Evolutionary conservation across 2,329 filamentous ascomycete species (phyloP), one percentile per base, ranked within the genome.

Genomic region (Pseudocercospora macadamiae): DNA sequence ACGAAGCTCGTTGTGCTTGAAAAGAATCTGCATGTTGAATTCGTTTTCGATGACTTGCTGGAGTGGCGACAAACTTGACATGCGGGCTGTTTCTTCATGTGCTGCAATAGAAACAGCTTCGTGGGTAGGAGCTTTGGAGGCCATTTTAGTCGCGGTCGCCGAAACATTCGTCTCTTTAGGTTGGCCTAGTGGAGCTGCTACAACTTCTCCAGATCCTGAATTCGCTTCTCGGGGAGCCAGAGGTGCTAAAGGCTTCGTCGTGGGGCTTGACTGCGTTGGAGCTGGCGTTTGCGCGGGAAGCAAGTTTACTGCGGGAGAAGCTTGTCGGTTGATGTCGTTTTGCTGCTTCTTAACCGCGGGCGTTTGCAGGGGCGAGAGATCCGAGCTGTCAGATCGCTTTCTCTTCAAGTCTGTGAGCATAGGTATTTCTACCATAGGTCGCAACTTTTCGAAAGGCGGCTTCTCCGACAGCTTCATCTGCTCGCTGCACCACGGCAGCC

Each of bases 1-100:
- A 57, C 93, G 90, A 60, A 97, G 79, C 79, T 99, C 95, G 70
- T 95, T 87, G 76, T 99, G 95, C 81, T 97, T 97, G 73, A 96
- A 79, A 64, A 97, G 79, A 54, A 97, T 93, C 78, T 97, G 93
- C 65, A 95, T 85, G 70, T 92, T 90, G 74, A 97, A 89, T 76
- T 97, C 90, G 62, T 91, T 87, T 71, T 92, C 88, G 71, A 97
- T 89, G 32, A 84, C 83, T 67, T 93, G 87, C 71, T 86, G 86
- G 63, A 89, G 83, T 58, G 78, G 79, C 34, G 74, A 87, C 78
- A 67, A 59, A 12, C 55, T 58, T 5, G 47, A 34, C 47, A 49
- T 34, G 16, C 47, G 47, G 2, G 47, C 44, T 25, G 28, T 48
- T 49, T 49, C 10, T 6, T 25, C 45, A 4, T 56, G 44, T 32